Conservation (phyloP, 1,284 basidiomycete genomes). For the Schizopora paradoxa region DNA sequence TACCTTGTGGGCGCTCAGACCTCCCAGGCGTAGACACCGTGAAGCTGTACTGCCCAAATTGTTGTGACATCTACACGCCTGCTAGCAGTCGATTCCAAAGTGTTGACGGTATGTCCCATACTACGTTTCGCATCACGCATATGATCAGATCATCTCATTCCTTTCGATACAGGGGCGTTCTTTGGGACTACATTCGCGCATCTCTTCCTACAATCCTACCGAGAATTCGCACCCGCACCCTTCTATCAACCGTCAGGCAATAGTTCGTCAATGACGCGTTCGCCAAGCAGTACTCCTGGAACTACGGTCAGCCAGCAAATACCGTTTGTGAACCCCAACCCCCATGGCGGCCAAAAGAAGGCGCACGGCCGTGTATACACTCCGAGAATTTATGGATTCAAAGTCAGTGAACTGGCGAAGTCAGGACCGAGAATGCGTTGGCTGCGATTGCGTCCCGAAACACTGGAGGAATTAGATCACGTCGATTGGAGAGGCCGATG, state of each 20-base stretch:
- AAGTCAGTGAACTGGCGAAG: constrained; percentile 78
- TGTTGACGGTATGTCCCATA: constrained; percentile 74
- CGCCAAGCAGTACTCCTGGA: constrained; percentile 42
- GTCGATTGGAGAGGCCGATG: constrained; percentile 86
- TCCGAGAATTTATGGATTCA: constrained; percentile 91
- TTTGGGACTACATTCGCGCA: constrained; percentile 99
- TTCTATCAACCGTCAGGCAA: constrained; percentile 60
- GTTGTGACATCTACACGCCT: constrained; percentile 94
- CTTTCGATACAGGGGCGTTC: constrained; percentile 72
- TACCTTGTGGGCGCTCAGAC: constrained; percentile 95
- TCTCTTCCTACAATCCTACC: constrained; percentile 96
- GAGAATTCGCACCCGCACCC: constrained; percentile 82
- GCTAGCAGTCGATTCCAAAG: constrained; percentile 94
- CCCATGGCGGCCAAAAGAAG: constrained; percentile 81
- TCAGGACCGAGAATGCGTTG: constrained; percentile 96
- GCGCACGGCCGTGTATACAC: constrained; percentile 84
- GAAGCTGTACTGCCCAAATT: constrained; percentile 98
- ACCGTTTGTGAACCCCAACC: constrained; percentile 75
- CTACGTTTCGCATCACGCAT: constrained; percentile 2
- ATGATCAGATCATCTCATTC: constrained; percentile 1
- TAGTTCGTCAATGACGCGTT: constrained; percentile 47
- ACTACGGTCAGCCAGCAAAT: constrained; percentile 43
- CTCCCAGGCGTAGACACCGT: constrained; percentile 98
- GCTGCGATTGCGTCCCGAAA: constrained; percentile 83
- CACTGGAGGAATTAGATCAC: constrained; percentile 72